Base-by-base conservation (phyloP, 257 asterid genomes). In the Haberlea rhodopensis region DNA sequence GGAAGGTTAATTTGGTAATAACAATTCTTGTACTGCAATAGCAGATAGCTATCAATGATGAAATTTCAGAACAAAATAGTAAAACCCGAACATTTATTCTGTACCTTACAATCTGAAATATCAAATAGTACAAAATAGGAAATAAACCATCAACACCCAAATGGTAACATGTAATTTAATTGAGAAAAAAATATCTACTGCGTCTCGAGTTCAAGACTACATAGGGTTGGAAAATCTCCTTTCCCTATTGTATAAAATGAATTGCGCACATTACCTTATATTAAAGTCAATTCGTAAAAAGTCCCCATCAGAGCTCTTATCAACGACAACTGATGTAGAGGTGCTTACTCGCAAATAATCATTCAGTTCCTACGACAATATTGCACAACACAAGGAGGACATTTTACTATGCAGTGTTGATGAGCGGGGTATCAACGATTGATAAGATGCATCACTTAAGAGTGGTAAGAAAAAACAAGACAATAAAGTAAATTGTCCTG, bases 291-390 rank as follows among this genome's bases (percentile, higher is more conserved):
- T 87, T 57, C 89, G 86, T 73, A 90, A 73, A 65, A 90, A 82
- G 69, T 90, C 95, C 63, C 85, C 95, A 79, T 90, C 95, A 71
- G 96, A 73, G 79, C 99, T 90, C 76, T 87, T 79, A 80, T 90
- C 99, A 73, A 94, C 87, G 2, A 94, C 66, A 28, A 90, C 68
- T n/a, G 95, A 66, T 66, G 97, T 87, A 13, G 94, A 71, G 66
- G 96, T 84, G 82, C 77, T 86, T 77, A 81, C 80, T 22, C 76
- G 70, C 79, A 94, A 49, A 83, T 84, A 87, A 67, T 81, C 79
- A 79, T 72, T 80, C 71, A 94, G 77, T 75, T 88, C 99, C 99
- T 94, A 71, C 64, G 73, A 62, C 75, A 69, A 18, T 57, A 62
- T 49, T 58, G 69, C 46, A 70, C 51, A 19, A 6, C 65, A 37